phyloP scores from a whole-genome alignment of 2,329 filamentous ascomycete genomes.

The Alternaria triticina region DNA sequence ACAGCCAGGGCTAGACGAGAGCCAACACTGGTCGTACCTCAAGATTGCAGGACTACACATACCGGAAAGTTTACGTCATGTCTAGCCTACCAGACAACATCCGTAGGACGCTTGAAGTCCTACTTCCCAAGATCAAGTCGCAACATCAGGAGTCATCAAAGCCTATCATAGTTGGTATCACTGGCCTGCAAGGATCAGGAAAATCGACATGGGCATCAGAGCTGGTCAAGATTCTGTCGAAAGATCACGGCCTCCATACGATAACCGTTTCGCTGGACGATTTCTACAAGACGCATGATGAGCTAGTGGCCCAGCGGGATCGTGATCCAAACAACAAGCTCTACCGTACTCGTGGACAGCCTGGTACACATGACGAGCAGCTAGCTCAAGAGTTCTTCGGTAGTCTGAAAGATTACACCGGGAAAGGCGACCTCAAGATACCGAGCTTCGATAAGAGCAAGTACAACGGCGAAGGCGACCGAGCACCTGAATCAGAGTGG shows the following conservation, averaged over 20 bases:
- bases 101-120: constrained; percentile 32
- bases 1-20: neutral
- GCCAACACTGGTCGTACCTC: neutral
- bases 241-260: constrained; percentile 30
- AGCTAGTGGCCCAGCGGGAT: constrained; percentile 70
- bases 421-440: constrained; percentile 61
- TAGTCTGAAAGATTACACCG: constrained; percentile 58
- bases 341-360: constrained; percentile 82
- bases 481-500: constrained; percentile 69
- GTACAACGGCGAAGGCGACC: constrained; percentile 77
- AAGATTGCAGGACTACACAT: neutral
- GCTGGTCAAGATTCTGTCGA: constrained; percentile 35
- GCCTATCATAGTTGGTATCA: constrained; percentile 86
- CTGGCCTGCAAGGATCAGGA: constrained; percentile 89
- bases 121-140: constrained; percentile 36
- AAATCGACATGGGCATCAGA: constrained; percentile 81
- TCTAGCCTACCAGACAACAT: constrained; percentile 36
- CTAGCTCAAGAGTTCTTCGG: constrained; percentile 70
- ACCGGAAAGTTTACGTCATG: constrained; percentile 22
- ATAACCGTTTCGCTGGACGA: constrained; percentile 69
- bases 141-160: constrained; percentile 46
- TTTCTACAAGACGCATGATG: constrained; percentile 78
- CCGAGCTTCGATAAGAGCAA: constrained; percentile 86
- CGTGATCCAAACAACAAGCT: constrained; percentile 74
- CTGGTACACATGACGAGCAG: constrained; percentile 78